Conservation (phyloP, 768 basidiomycete genomes). For the Hygrophorus pudorinus region DNA sequence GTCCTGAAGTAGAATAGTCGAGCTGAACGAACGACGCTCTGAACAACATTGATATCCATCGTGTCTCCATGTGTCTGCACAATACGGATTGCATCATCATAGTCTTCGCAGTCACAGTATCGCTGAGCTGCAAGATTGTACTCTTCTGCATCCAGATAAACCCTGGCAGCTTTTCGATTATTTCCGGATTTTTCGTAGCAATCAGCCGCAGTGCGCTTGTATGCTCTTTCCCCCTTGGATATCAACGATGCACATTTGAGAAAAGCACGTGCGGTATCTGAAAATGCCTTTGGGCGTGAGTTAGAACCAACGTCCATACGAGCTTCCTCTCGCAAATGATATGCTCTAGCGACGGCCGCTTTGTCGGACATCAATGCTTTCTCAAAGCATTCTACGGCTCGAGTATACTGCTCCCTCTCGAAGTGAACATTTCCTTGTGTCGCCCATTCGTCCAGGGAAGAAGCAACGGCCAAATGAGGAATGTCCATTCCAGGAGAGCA, state of each 20-base stretch:
- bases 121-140: slow-evolving; percentile 33
- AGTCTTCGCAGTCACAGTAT: slow-evolving; percentile 38
- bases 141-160: slow-evolving; percentile 30
- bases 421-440: slow-evolving; percentile 25
- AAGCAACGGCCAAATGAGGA: slow-evolving; percentile 45
- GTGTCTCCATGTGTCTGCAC: slow-evolving; percentile 23
- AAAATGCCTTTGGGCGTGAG: slow-evolving; percentile 26
- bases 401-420: slow-evolving; percentile 33
- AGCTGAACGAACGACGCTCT: slow-evolving; percentile 32
- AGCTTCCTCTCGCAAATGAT: slow-evolving; percentile 44
- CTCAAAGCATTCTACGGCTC: slow-evolving; percentile 46
- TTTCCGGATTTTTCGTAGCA: slow-evolving; percentile 35
- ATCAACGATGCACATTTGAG: slow-evolving; percentile 25
- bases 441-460: slow-evolving; percentile 32
- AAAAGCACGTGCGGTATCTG: slow-evolving; percentile 41
- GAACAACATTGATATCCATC: slow-evolving; percentile 22
- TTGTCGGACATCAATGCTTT: slow-evolving; percentile 34
- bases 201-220: slow-evolving; percentile 34
- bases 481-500: slow-evolving; percentile 38
- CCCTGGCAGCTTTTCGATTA: slow-evolving; percentile 31
- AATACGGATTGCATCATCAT: slow-evolving; percentile 43
- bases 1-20: slow-evolving; percentile 34
- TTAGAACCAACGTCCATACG: slow-evolving; percentile 21
- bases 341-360: slow-evolving; percentile 39
- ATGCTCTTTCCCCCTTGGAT: slow-evolving; percentile 20